These are phyloP conservation scores for Elongisporangium anandrum DNA, from an alignment of 352 stramenopile species.

Conservation along the genomic window DNA sequence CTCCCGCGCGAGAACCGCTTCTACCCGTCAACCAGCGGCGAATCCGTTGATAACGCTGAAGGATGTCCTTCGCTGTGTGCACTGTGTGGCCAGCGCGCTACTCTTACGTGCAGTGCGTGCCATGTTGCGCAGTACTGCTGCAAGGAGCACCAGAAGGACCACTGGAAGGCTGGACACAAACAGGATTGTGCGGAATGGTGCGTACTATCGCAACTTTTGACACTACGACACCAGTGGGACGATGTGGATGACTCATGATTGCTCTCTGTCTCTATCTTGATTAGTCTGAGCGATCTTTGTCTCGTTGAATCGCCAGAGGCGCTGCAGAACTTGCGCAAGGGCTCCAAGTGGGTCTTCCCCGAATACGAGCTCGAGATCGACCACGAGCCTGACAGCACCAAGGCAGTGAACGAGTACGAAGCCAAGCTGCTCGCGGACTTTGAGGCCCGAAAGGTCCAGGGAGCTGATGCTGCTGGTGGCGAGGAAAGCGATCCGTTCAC, in stretches of 20 bases:
- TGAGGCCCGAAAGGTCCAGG: constrained; percentile 14
- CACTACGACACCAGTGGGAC: neutral
- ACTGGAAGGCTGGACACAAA: constrained; percentile 72
- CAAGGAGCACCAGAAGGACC: constrained; percentile 75
- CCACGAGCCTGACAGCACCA: constrained; percentile 52
- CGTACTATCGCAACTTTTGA: neutral
- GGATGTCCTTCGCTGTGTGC: constrained; percentile 26
- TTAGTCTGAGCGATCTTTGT: constrained; percentile 14
- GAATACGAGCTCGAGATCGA: constrained; percentile 78
- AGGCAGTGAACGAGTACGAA: constrained; percentile 69
- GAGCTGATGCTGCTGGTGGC: neutral
- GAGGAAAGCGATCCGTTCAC: constrained; percentile 50
- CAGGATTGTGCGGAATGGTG: constrained; percentile 53
- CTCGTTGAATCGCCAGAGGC: constrained; percentile 36
- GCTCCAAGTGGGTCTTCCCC: constrained; percentile 75
- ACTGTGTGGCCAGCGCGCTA: constrained; percentile 58
- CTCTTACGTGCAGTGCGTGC: constrained; percentile 68
- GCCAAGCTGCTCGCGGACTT: constrained; percentile 71
- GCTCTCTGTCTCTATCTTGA: neutral
- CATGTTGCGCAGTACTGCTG: constrained; percentile 76
- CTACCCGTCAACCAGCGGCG: constrained; percentile 65
- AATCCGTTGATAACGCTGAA: constrained; percentile 6
- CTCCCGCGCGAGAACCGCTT: constrained; percentile 88
- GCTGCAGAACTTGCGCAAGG: constrained; percentile 32
- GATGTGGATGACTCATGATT: neutral